Evolutionary conservation across 225 moss, liverwort and hornwort species (phyloP).

Genomic region (Bryoerythrophyllum caledonicum): DNA sequence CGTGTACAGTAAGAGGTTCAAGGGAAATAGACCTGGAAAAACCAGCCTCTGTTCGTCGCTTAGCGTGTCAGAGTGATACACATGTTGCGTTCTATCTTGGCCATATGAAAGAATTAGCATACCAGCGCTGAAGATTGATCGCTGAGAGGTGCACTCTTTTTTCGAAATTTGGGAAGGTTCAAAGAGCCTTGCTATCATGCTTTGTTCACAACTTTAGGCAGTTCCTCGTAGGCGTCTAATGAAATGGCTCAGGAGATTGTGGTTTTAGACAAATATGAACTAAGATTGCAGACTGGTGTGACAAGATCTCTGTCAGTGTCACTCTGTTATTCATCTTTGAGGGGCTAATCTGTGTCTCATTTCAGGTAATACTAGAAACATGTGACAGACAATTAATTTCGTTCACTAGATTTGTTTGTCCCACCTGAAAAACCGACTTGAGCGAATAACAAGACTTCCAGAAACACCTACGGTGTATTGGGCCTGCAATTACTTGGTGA

Average conservation of each 20-base stretch:
- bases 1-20: not conserved
- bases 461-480: not conserved
- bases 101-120: not conserved
- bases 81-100: not conserved
- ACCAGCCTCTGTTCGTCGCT: not conserved
- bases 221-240: not conserved
- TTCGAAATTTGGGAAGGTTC: not conserved
- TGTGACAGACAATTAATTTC: not conserved
- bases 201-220: not conserved
- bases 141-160: not conserved
- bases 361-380: not conserved
- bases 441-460: not conserved
- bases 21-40: not conserved
- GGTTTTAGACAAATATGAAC: not conserved
- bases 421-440: not conserved
- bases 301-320: not conserved
- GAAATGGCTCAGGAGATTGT: not conserved
- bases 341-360: not conserved
- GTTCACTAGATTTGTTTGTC: not conserved
- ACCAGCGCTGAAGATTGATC: not conserved
- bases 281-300: not conserved
- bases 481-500: not conserved
- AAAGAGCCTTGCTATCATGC: not conserved
- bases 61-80: not conserved
- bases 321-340: not conserved